These are phyloP conservation scores for Xylaria multiplex DNA, from an alignment of 2,329 filamentous ascomycete genomes.

Conservation along the genomic window DNA sequence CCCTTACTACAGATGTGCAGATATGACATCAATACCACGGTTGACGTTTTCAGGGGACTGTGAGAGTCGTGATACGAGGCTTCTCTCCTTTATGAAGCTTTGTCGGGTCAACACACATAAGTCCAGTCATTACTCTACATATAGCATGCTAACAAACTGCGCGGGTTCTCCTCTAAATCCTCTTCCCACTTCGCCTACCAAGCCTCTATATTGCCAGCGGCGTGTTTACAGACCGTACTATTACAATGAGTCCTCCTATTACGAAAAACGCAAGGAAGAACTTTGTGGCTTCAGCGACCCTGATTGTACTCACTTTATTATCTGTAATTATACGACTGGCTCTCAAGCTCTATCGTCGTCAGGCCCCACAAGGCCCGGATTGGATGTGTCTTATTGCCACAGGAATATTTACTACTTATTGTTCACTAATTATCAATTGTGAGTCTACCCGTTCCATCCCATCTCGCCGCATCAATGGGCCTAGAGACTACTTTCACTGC, in stretches of 20 bases:
- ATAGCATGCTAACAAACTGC: neutral
- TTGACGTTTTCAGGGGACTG: neutral
- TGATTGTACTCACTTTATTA: constrained; percentile 16
- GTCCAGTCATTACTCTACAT: neutral
- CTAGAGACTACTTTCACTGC: neutral
- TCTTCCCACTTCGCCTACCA: neutral
- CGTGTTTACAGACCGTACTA: neutral
- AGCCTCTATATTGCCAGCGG: neutral
- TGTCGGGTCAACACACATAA: neutral
- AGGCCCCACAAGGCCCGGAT: constrained; percentile 14
- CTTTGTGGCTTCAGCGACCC: constrained; percentile 2
- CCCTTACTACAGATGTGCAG: neutral
- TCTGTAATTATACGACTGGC: constrained; percentile 15
- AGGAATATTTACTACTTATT: constrained; percentile 6
- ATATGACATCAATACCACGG: neutral
- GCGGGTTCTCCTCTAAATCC: neutral
- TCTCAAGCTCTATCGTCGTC: constrained; percentile 13
- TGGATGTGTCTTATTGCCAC: constrained; percentile 21
- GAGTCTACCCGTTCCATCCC: neutral
- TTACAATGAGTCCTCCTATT: constrained; percentile 10
- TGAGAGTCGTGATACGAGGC: neutral
- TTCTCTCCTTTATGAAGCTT: neutral
- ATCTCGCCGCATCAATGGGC: neutral
- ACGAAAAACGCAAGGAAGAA: constrained; percentile 15
- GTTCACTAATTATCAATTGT: constrained; percentile 18